phyloP scores from a whole-genome alignment of 148 eudicot species.

The Vaccinium darrowii region DNA sequence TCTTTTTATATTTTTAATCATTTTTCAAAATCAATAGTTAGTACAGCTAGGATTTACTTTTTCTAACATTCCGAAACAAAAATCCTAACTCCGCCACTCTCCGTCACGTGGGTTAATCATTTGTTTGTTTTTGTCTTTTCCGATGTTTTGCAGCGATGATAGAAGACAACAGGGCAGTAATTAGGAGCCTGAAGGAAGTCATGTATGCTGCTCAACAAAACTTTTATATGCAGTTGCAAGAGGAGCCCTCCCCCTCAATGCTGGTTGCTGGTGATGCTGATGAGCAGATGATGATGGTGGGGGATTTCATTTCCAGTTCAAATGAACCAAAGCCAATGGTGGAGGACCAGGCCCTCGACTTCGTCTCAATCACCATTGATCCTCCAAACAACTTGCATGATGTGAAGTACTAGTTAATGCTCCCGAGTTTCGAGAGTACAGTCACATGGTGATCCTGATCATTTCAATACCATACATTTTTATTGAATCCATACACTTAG shows the following conservation, averaged over 20 bases:
- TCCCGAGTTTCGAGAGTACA: too few species aligned
- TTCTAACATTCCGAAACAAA: neutral
- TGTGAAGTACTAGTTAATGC: neutral
- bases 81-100: neutral
- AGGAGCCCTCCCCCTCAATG: neutral
- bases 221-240: neutral
- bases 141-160: neutral
- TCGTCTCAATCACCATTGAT: conserved; percentile 7
- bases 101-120: too few species aligned
- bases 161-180: neutral
- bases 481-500: too few species aligned
- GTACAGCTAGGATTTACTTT: too few species aligned
- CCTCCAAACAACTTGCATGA: conserved; percentile 9
- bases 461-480: too few species aligned
- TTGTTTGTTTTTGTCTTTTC: neutral
- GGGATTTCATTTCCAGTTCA: too few species aligned
- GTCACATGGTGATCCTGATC: too few species aligned
- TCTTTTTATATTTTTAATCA: too few species aligned
- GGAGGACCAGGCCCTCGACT: neutral
- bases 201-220: neutral
- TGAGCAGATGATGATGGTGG: neutral
- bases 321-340: neutral
- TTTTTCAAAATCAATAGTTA: too few species aligned
- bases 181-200: conserved; percentile 4
- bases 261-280: neutral